Conservation (phyloP, 2,329 filamentous ascomycete species). For the Xylaria polymorpha region DNA sequence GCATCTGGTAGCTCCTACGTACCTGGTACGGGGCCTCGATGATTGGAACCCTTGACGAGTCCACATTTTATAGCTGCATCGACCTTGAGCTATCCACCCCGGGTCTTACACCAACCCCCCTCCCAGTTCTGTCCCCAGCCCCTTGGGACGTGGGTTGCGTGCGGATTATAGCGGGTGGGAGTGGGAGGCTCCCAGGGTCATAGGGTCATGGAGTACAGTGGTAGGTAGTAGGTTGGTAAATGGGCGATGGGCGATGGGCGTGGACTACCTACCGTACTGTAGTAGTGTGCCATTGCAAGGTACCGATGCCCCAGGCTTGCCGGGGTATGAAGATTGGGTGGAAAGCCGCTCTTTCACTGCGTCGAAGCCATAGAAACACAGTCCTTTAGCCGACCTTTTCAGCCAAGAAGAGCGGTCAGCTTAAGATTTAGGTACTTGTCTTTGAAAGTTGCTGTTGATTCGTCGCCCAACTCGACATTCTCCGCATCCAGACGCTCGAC, state of each 20-base stretch:
- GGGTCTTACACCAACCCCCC: slow-evolving; percentile 31
- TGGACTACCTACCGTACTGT: no score
- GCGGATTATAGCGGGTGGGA: slow-evolving; percentile 11
- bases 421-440: slow-evolving; percentile 41
- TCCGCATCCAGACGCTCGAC: slow-evolving; percentile 37
- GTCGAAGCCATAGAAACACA: slow-evolving; percentile 19
- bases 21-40: slow-evolving; percentile 20
- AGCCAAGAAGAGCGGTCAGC: slow-evolving; percentile 48
- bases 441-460: slow-evolving; percentile 38
- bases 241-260: no score
- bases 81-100: slow-evolving; percentile 23
- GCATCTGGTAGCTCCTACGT: slow-evolving; percentile 30
- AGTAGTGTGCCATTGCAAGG: slow-evolving; percentile 20
- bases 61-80: slow-evolving; percentile 27
- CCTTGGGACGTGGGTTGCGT: slow-evolving; percentile 18
- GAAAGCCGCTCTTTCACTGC: slow-evolving; percentile 34
- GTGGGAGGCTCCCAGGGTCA: slow-evolving; percentile 22
- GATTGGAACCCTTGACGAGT: slow-evolving; percentile 4
- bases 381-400: slow-evolving; percentile 41
- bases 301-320: slow-evolving; percentile 29
- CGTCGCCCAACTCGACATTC: slow-evolving; percentile 34
- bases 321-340: slow-evolving; percentile 25
- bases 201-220: slow-evolving; percentile 1
- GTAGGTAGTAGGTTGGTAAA: no score
- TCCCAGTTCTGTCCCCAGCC: slow-evolving; percentile 23